Evolutionary conservation across 2,329 filamentous ascomycete species (phyloP).

Genomic region (Lasiodiplodia hormozganensis): DNA sequence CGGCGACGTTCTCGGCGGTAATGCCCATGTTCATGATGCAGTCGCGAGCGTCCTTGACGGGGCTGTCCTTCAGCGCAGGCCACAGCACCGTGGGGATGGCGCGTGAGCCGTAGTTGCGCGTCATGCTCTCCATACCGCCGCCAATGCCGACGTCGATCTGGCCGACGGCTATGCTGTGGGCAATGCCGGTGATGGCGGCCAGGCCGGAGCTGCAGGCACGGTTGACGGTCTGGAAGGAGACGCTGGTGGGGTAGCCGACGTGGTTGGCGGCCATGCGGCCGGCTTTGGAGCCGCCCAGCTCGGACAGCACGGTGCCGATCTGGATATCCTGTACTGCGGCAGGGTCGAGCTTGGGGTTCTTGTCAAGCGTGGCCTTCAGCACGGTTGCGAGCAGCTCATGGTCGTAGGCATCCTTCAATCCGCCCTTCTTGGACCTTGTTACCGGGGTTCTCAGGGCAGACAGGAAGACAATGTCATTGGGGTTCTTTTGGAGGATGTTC

Average conservation of each 20-base stretch:
- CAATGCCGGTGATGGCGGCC: conserved; percentile 76
- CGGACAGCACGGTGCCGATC: conserved; percentile 87
- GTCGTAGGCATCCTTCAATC: conserved; percentile 85
- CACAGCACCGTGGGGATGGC: conserved; percentile 82
- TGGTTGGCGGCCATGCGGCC: conserved; percentile 91
- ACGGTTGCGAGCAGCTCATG: conserved; percentile 81
- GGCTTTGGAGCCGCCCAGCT: conserved; percentile 89
- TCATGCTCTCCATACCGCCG: conserved; percentile 97
- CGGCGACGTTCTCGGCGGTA: conserved; percentile 87
- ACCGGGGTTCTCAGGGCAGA: conserved; percentile 90
- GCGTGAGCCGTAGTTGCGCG: conserved; percentile 80
- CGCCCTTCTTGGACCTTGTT: conserved; percentile 81
- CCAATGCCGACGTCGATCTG: conserved; percentile 77
- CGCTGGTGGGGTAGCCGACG: conserved; percentile 74
- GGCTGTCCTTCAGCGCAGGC: conserved; percentile 71
- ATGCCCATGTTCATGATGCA: conserved; percentile 95
- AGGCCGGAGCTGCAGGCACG: conserved; percentile 83
- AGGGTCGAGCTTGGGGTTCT: conserved; percentile 75
- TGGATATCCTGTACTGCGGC: conserved; percentile 78
- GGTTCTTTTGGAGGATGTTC: conserved; percentile 77
- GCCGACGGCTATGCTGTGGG: conserved; percentile 76
- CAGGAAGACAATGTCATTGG: conserved; percentile 85
- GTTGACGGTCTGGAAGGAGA: conserved; percentile 85
- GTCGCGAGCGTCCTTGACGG: conserved; percentile 70
- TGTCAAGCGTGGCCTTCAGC: conserved; percentile 71